These are phyloP conservation scores for Carallia brachiata DNA, from an alignment of 345 rosid genomes.

Conservation along the genomic window DNA sequence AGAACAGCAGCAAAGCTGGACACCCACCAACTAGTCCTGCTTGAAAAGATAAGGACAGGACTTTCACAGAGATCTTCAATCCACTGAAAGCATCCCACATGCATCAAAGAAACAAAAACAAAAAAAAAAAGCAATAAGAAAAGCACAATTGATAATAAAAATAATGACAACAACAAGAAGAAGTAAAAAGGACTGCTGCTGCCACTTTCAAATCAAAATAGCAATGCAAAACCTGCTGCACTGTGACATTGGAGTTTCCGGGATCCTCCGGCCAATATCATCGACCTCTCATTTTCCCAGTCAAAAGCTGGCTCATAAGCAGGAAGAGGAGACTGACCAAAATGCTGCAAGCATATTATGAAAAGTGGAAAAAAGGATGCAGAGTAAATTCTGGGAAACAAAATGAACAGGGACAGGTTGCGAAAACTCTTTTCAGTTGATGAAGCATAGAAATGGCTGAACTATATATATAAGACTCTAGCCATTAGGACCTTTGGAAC, in stretches of 20 bases:
- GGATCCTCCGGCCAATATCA: constrained; percentile 91
- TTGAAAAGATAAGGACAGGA: constrained; percentile 78
- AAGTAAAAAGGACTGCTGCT: background rate
- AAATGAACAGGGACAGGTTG: background rate
- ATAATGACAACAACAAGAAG: background rate
- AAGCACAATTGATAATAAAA: background rate
- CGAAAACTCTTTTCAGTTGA: background rate
- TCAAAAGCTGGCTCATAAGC: constrained; percentile 99
- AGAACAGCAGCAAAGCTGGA: too few relatives aligned
- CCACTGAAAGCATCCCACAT: constrained; percentile 51
- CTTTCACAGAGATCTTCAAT: constrained; percentile 91
- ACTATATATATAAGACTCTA: background rate
- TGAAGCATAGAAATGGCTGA: background rate
- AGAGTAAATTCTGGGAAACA: background rate
- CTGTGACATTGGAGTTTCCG: constrained; percentile 64
- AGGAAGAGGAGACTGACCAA: constrained; percentile 91
- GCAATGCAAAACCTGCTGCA: constrained; percentile 57
- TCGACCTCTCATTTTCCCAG: constrained; percentile 94
- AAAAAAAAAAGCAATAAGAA: constrained; percentile 3
- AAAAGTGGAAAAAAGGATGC: constrained; percentile 3
- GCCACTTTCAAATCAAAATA: background rate
- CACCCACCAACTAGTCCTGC: constrained; percentile 86
- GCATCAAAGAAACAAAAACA: constrained; percentile 16
- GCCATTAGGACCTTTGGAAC: constrained; percentile 44
- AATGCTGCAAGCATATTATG: constrained; percentile 53